Base-by-base conservation (phyloP, 208 protist species). In the Crithidia acanthocephali region DNA sequence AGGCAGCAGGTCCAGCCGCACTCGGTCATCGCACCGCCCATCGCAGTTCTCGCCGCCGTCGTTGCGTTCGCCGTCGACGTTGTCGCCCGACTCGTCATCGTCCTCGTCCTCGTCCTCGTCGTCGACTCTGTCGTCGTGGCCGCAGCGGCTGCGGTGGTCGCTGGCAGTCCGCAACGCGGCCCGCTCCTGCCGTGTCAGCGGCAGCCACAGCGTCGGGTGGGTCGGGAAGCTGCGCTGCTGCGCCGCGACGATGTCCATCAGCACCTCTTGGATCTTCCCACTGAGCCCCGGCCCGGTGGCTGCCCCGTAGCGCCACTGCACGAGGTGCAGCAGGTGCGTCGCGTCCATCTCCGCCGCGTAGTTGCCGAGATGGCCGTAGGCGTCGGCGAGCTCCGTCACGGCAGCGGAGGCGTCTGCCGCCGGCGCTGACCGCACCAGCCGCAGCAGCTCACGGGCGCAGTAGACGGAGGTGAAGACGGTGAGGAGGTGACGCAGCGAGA, bases 321-420 rank as follows among this genome's bases (percentile, higher is more conserved):
- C 67, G 11, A 87, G 62, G 27, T 82, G 75, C 23, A 93, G 75
- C 15, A 95, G 83, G 58, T 87, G 81, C 4, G 91, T 87, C 20
- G 89, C 76, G 57, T 95, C 91, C 6, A 88, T 72, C 67, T 93
- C 88, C 20, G 72, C 78, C 25, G 72, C 55, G 73, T 91, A 95
- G 50, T 74, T 85, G 47, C 77, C 74, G 18, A 87, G 52, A 35
- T 74, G 35, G 22, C 53, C 28, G 47, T 75, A 59, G 33, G 78
- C 53, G 42, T 62, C 56, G 20, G 64, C 60, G n/a, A 74, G 51
- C 37, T 75, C 73, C 9, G 28, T 40, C 28, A 73, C 45, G 2
- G 62, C 53, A 8, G 62, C 40, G 45, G 58, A 52, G 15, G 45
- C 68, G 16, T 82, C 50, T 20, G 40, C 47, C 61, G 67, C 59